phyloP scores from a whole-genome alignment of 129 eudicot species.

The Flaveria robusta region DNA sequence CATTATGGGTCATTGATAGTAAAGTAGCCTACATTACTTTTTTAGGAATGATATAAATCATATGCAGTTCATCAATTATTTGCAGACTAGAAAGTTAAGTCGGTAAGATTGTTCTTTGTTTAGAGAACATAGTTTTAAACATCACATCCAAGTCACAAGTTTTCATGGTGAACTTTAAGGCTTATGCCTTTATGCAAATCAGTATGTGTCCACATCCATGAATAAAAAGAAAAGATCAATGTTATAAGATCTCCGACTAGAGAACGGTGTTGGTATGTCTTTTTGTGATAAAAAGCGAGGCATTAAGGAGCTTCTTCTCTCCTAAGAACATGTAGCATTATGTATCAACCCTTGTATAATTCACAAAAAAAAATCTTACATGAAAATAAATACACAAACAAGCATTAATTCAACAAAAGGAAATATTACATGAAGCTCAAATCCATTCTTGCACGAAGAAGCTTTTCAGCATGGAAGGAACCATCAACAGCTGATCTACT shows the following conservation, averaged over 20 bases:
- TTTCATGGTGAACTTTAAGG: too few species aligned
- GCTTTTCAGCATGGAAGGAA: slow-evolving; percentile 82
- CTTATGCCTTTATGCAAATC: neutral
- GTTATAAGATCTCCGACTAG: too few species aligned
- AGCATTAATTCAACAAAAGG: slow-evolving; percentile 15
- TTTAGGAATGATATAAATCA: neutral
- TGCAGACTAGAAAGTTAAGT: neutral
- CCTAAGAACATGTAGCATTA: too few species aligned
- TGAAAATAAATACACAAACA: neutral
- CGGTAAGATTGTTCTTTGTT: neutral
- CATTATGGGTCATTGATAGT: neutral
- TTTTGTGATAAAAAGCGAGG: too few species aligned
- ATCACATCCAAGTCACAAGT: neutral
- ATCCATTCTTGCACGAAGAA: slow-evolving; percentile 93
- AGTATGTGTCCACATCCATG: neutral
- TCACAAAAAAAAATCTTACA: neutral
- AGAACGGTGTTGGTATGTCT: too few species aligned
- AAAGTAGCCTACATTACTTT: neutral
- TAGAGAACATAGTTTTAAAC: neutral
- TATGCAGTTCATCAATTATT: neutral
- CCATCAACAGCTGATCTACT: slow-evolving; percentile 84
- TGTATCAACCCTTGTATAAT: neutral
- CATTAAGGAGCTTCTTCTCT: too few species aligned
- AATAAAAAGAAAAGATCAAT: neutral
- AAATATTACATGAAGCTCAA: slow-evolving; percentile 85